Percentiles rank a stretch among this genome's conserved stretches.
Conservation (phyloP, 2,329 filamentous ascomycete species). For the Xylaria sp. region DNA sequence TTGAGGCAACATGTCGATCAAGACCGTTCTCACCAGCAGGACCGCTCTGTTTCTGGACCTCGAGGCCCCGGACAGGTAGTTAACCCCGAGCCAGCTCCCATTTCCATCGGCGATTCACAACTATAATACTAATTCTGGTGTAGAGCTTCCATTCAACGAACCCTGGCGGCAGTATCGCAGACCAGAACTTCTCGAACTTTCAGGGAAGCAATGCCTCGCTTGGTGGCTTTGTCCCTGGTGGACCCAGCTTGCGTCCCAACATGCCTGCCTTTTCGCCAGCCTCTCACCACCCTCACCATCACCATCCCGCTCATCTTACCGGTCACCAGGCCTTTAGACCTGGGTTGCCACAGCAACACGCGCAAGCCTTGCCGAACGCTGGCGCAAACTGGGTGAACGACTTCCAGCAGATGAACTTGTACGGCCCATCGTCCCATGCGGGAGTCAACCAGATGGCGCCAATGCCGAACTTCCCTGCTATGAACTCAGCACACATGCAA, state of each 20-base stretch:
- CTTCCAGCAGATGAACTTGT: slow-evolving; percentile 50
- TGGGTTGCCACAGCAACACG: slow-evolving; percentile 18
- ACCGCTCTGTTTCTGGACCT: slow-evolving; percentile 51
- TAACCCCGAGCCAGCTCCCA: no score
- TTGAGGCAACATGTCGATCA: slow-evolving; percentile 70
- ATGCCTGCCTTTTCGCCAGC: not conserved
- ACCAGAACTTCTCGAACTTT: slow-evolving; percentile 23
- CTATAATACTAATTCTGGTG: slow-evolving; percentile 6
- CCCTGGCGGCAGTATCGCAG: slow-evolving; percentile 5
- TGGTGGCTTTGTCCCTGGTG: not conserved
- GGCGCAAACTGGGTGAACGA: slow-evolving; percentile 41
- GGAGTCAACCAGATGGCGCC: not conserved
- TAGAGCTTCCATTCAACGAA: slow-evolving; percentile 29
- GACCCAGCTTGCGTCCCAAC: not conserved
- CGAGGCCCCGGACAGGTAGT: slow-evolving; percentile 27
- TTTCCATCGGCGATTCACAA: not conserved
- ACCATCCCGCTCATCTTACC: not conserved
- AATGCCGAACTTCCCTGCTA: not conserved
- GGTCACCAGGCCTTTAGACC: not conserved
- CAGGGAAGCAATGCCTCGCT: slow-evolving; percentile 17
- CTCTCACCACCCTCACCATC: no score
- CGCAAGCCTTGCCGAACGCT: slow-evolving; percentile 18
- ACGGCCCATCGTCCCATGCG: not conserved
- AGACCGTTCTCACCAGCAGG: slow-evolving; percentile 73
- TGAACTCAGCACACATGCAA: slow-evolving; percentile 4